Conservation (phyloP, 2,329 filamentous ascomycete species). For the Botrytis hyacinthi region DNA sequence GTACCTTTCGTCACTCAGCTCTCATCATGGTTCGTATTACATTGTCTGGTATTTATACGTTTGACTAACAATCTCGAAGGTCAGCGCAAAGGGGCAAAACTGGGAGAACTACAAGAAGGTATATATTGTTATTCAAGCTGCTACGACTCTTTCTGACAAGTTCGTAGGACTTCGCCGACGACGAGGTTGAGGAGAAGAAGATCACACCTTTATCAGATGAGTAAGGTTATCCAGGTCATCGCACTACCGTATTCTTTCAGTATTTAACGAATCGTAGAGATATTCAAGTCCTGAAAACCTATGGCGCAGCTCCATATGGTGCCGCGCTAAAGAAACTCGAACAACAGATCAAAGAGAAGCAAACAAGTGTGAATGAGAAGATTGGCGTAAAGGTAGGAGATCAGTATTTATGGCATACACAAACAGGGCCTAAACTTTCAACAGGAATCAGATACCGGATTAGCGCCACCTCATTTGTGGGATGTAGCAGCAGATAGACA, state of each 20-base stretch:
- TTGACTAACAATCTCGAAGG: slow-evolving; percentile 10
- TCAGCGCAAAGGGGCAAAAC: slow-evolving; percentile 62
- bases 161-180: slow-evolving; percentile 68
- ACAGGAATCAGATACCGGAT: slow-evolving; percentile 95
- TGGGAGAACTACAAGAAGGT: slow-evolving; percentile 99
- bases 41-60: background rate
- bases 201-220: slow-evolving; percentile 96
- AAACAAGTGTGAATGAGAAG: slow-evolving; percentile 97
- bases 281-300: slow-evolving; percentile 98
- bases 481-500: slow-evolving; percentile 96
- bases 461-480: slow-evolving; percentile 98
- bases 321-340: slow-evolving; percentile 94
- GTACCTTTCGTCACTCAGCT: slow-evolving; percentile 4
- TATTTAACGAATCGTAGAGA: slow-evolving; percentile 62
- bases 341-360: slow-evolving; percentile 99
- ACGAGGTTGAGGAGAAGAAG: slow-evolving; percentile 99
- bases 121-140: slow-evolving; percentile 22
- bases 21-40: slow-evolving; percentile 20
- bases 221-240: slow-evolving; percentile 53
- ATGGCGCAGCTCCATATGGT: slow-evolving; percentile 94
- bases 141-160: slow-evolving; percentile 16
- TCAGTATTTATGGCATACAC: background rate
- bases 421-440: background rate
- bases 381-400: slow-evolving; percentile 73
- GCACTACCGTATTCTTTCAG: slow-evolving; percentile 11